Evolutionary conservation across 768 basidiomycete genomes (phyloP).

Genomic region (Hysterangium stoloniferum): DNA sequence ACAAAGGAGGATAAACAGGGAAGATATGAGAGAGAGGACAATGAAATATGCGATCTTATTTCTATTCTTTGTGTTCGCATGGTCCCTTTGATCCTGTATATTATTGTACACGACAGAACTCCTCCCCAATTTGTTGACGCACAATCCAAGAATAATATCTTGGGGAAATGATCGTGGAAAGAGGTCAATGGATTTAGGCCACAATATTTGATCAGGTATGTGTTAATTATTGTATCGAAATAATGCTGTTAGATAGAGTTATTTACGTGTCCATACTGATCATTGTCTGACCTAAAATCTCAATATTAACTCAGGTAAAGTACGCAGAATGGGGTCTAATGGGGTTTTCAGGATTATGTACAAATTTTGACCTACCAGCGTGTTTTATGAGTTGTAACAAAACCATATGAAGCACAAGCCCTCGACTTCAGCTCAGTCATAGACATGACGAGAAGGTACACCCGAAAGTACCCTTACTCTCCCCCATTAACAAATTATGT

Average conservation of each 20-base stretch:
- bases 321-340: neutral
- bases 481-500: neutral
- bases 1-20: too few species aligned
- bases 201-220: conserved; percentile 64
- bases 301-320: neutral
- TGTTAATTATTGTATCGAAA: conserved; percentile 76
- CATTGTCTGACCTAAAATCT: conserved; percentile 69
- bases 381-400: conserved; percentile 55
- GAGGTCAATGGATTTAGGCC: too few species aligned
- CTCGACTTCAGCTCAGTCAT: conserved; percentile 27
- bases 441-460: too few species aligned
- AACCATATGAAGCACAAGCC: conserved; percentile 46
- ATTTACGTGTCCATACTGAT: conserved; percentile 78
- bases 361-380: conserved; percentile 46
- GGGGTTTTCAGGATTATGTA: neutral
- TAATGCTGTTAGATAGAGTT: conserved; percentile 75
- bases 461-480: too few species aligned
- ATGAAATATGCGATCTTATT: too few species aligned
- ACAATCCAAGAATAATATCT: conserved; percentile 60
- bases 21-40: too few species aligned
- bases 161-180: conserved; percentile 74
- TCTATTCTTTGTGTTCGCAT: too few species aligned
- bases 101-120: conserved; percentile 76
- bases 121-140: conserved; percentile 62
- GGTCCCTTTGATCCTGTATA: too few species aligned